These are phyloP conservation scores for Erucastrum elatum DNA, from an alignment of 345 rosid species.

Conservation along the genomic window DNA sequence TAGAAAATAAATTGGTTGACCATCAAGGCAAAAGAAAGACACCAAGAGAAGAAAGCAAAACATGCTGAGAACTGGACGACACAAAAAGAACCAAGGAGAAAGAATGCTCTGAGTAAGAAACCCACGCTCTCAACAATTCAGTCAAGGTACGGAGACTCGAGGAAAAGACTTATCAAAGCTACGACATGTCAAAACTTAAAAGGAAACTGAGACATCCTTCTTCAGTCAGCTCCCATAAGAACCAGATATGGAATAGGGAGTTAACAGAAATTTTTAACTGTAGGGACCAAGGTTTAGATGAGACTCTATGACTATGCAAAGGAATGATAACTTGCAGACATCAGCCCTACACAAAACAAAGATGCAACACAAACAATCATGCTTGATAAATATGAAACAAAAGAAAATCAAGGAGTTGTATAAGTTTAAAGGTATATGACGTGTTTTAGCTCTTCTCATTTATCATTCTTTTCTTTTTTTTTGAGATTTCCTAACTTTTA, in stretches of 20 bases:
- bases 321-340: slow-evolving; percentile 49
- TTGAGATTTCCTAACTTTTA: slow-evolving; percentile 20
- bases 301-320: slow-evolving; percentile 39
- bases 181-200: slow-evolving; percentile 38
- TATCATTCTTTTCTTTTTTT: not conserved
- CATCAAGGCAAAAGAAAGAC: slow-evolving; percentile 37
- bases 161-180: slow-evolving; percentile 40
- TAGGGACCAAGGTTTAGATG: slow-evolving; percentile 26
- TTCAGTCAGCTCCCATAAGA: slow-evolving; percentile 43
- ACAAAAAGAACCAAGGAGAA: slow-evolving; percentile 34
- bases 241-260: slow-evolving; percentile 31
- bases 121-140: not conserved
- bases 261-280: slow-evolving; percentile 33
- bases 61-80: slow-evolving; percentile 47
- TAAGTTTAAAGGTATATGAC: not conserved
- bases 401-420: slow-evolving; percentile 35
- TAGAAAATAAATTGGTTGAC: slow-evolving; percentile 43
- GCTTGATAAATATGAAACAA: not conserved
- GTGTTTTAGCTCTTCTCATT: slow-evolving; percentile 25
- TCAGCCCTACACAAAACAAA: slow-evolving; percentile 54
- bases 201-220: slow-evolving; percentile 35
- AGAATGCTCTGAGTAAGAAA: not conserved
- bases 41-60: slow-evolving; percentile 32
- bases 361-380: slow-evolving; percentile 9
- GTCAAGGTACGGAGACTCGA: slow-evolving; percentile 43